phyloP scores from a whole-genome alignment of 176 grass and related monocot species.

The Eleusine coracana region DNA sequence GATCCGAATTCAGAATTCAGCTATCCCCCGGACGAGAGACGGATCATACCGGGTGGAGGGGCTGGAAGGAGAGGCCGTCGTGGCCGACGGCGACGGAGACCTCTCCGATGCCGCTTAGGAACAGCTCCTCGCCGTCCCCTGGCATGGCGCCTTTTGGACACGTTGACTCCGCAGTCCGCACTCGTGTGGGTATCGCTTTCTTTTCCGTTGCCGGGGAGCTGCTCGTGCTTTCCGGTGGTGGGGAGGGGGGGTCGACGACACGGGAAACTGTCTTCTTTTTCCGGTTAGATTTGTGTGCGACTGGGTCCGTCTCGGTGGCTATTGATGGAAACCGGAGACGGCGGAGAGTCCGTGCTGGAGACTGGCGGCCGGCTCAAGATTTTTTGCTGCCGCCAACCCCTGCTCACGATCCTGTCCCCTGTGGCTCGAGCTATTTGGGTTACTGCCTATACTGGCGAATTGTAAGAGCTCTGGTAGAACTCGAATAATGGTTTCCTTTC shows the following conservation, averaged over 20 bases:
- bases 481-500: too few species aligned
- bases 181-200: neutral
- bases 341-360: too few species aligned
- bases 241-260: neutral
- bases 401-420: too few species aligned
- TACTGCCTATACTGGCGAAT: too few species aligned
- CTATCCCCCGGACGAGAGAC: neutral
- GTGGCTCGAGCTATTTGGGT: too few species aligned
- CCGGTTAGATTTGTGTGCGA: conserved; percentile 10
- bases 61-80: conserved; percentile 60
- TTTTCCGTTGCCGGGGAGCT: neutral
- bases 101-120: conserved; percentile 70
- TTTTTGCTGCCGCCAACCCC: too few species aligned
- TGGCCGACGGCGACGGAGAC: conserved; percentile 48
- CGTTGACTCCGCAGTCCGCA: neutral
- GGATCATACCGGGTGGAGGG: conserved; percentile 54
- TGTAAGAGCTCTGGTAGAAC: too few species aligned
- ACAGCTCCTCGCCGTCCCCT: conserved; percentile 50
- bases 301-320: neutral
- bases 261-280: neutral
- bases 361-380: too few species aligned
- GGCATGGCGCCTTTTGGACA: conserved; percentile 48
- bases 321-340: neutral
- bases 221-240: conserved; percentile 12
- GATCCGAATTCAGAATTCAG: conserved; percentile 24